Conservation (phyloP, 805 yeast genomes). For the Blastobotrys americana region DNA sequence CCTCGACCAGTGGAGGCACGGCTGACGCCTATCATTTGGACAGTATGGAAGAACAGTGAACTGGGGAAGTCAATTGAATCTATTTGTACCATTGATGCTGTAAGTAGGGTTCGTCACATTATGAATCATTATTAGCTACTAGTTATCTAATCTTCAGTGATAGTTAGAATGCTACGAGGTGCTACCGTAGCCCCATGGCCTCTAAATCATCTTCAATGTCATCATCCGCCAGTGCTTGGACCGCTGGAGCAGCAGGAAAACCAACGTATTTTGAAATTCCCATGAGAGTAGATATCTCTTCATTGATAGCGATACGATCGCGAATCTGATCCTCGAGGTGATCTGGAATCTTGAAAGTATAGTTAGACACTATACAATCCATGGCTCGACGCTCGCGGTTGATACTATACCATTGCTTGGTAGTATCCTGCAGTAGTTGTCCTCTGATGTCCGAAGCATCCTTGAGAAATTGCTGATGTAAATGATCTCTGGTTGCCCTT, state of each 20-base stretch:
- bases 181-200: constrained; percentile 44
- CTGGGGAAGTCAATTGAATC: too few relatives aligned
- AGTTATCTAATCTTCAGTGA: too few relatives aligned
- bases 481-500: constrained; percentile 63
- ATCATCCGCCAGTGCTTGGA: constrained; percentile 57
- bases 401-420: constrained; percentile 85
- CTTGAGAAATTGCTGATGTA: constrained; percentile 78
- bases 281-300: constrained; percentile 61
- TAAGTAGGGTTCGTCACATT: too few relatives aligned
- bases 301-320: constrained; percentile 57
- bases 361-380: constrained; percentile 53
- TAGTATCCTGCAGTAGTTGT: constrained; percentile 60
- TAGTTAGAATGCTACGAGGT: neutral
- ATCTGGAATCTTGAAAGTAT: constrained; percentile 37
- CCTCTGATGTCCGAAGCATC: constrained; percentile 59
- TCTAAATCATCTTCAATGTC: constrained; percentile 68
- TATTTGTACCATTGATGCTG: too few relatives aligned
- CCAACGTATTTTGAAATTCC: constrained; percentile 64
- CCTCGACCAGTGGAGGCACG: too few relatives aligned
- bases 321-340: constrained; percentile 43
- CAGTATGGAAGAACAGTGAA: too few relatives aligned
- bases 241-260: constrained; percentile 73
- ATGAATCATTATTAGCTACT: too few relatives aligned
- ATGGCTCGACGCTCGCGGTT: constrained; percentile 79
- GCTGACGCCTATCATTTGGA: too few relatives aligned